These are phyloP conservation scores for Cyberlindnera amylophila DNA, from an alignment of 805 yeast species.

Conservation along the genomic window DNA sequence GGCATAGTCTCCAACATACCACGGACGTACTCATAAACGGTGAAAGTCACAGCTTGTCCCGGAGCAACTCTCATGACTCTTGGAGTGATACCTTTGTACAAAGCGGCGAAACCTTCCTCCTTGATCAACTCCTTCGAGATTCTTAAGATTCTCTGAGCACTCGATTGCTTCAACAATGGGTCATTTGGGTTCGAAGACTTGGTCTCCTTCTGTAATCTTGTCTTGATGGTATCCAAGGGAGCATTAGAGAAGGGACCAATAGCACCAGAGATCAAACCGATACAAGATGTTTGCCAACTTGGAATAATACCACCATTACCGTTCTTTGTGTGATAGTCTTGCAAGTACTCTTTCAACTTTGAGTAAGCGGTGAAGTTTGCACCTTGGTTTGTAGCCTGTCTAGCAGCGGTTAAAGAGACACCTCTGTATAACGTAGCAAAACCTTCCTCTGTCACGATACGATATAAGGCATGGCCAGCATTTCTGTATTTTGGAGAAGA, in stretches of 20 bases:
- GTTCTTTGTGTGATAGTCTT: slow-evolving; percentile 50
- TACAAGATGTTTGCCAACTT: slow-evolving; percentile 87
- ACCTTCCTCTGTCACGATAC: slow-evolving; percentile 89
- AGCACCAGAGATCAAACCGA: slow-evolving; percentile 93
- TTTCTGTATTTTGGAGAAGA: slow-evolving; percentile 82
- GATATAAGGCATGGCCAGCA: slow-evolving; percentile 86
- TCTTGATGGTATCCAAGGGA: slow-evolving; percentile 94
- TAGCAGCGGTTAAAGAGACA: slow-evolving; percentile 90
- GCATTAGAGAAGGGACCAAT: slow-evolving; percentile 97
- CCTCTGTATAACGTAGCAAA: slow-evolving; percentile 86
- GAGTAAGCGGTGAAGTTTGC: slow-evolving; percentile 96
- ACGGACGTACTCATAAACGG: slow-evolving; percentile 89
- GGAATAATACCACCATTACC: slow-evolving; percentile 52
- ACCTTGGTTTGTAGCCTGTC: slow-evolving; percentile 98
- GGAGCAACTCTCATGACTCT: slow-evolving; percentile 99
- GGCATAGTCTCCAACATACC: slow-evolving; percentile 47
- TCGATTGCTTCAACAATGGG: slow-evolving; percentile 43
- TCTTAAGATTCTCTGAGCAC: slow-evolving; percentile 71
- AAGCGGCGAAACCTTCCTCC: slow-evolving; percentile 85
- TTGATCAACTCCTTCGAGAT: slow-evolving; percentile 77
- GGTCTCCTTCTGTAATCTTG: slow-evolving; percentile 90
- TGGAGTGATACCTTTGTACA: slow-evolving; percentile 97
- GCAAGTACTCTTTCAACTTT: slow-evolving; percentile 68
- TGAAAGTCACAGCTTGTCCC: slow-evolving; percentile 97
- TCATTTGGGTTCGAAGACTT: slow-evolving; percentile 39